These are phyloP conservation scores for Hypocreales sp. DNA, from an alignment of 2,329 filamentous ascomycete species.

Conservation along the genomic window DNA sequence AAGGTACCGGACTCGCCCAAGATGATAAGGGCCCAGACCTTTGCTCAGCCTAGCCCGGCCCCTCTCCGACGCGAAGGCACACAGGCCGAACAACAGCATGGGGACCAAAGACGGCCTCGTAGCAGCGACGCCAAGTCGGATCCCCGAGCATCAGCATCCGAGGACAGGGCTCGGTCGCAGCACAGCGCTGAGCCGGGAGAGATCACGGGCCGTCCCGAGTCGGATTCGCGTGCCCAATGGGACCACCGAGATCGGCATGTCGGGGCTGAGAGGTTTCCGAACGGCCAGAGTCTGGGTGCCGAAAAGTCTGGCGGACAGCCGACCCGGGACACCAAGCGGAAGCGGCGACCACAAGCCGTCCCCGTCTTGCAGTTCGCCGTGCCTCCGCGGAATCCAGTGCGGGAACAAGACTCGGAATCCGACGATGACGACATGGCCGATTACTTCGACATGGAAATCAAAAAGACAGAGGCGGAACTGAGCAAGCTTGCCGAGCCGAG, in stretches of 20 bases:
- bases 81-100: slow-evolving; percentile 18
- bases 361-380: slow-evolving; percentile 22
- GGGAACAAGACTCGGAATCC: slow-evolving; percentile 25
- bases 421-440: slow-evolving; percentile 45
- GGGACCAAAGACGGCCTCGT: slow-evolving; percentile 27
- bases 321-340: slow-evolving; percentile 5
- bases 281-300: background rate
- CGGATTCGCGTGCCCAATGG: slow-evolving; percentile 18
- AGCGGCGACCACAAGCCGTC: slow-evolving; percentile 13
- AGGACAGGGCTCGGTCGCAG: slow-evolving; percentile 21
- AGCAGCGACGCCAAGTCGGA: slow-evolving; percentile 38
- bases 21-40: slow-evolving; percentile 31
- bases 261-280: too few species aligned
- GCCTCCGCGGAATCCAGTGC: slow-evolving; percentile 18
- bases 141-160: slow-evolving; percentile 13
- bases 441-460: slow-evolving; percentile 36
- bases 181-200: slow-evolving; percentile 32
- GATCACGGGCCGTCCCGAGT: slow-evolving; percentile 23
- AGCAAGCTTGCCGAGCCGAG: slow-evolving; percentile 27
- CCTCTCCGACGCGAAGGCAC: slow-evolving; percentile 20
- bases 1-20: slow-evolving; percentile 37
- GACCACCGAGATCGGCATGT: background rate
- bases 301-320: background rate
- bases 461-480: slow-evolving; percentile 33
- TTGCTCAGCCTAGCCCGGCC: slow-evolving; percentile 25